phyloP scores from a whole-genome alignment of 371 early-diverging fungal genomes.

The Rhizopus sp. region DNA sequence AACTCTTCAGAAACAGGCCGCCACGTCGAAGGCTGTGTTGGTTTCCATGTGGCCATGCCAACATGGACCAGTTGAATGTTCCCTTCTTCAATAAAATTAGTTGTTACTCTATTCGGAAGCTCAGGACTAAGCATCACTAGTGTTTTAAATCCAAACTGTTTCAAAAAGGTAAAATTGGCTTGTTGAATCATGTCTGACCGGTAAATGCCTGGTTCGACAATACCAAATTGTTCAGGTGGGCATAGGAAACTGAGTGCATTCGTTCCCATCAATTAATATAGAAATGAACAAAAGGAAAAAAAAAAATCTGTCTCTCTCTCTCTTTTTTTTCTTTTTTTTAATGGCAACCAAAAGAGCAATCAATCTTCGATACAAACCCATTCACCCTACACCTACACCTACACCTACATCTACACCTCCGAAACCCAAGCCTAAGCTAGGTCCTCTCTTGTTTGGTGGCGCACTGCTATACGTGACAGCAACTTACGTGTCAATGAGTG shows the following conservation, averaged over 20 bases:
- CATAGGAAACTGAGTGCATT: constrained; percentile 36
- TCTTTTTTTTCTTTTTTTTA: background rate
- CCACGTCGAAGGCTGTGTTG: constrained; percentile 69
- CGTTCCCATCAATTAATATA: constrained; percentile 5
- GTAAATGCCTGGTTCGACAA: constrained; percentile 87
- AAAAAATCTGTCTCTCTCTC: constrained; percentile 7
- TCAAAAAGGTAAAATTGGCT: constrained; percentile 76
- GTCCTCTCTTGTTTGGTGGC: constrained; percentile 47
- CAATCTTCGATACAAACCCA: constrained; percentile 18
- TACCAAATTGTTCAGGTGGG: constrained; percentile 91
- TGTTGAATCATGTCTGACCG: constrained; percentile 79
- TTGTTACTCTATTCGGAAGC: constrained; percentile 72
- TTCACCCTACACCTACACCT: constrained; percentile 16
- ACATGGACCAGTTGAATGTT: constrained; percentile 78
- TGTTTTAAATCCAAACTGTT: constrained; percentile 76
- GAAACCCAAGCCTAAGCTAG: constrained; percentile 25
- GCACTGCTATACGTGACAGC: constrained; percentile 47
- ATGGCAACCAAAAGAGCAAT: constrained; percentile 24
- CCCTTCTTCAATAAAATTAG: constrained; percentile 81
- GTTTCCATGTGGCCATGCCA: constrained; percentile 63
- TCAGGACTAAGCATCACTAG: constrained; percentile 89
- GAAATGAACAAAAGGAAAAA: constrained; percentile 1
- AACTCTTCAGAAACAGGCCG: constrained; percentile 93
- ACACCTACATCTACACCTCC: constrained; percentile 27
- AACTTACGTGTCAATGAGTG: constrained; percentile 50